Evolutionary conservation across 176 grass and related monocot genomes (phyloP), one percentile per base, ranked within the genome.

Genomic region (Hyparrhenia diplandra): DNA sequence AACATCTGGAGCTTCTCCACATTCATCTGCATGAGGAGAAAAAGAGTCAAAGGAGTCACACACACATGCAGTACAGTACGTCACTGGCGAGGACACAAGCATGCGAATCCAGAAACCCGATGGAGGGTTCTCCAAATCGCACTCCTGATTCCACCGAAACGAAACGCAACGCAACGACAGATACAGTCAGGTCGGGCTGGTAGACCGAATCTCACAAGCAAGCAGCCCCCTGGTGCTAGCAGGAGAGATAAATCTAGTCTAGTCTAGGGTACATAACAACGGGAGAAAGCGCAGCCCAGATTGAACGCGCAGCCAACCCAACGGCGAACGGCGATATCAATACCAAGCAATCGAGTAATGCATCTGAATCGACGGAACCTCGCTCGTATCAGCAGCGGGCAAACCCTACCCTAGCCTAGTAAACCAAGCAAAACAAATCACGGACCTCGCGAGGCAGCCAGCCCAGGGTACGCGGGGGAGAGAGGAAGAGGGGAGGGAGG

Each of bases 1-100:
- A 93, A 90, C 84, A 84, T 93, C 83, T 77, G 85, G n/a, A 93
- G 91, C 87, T 78, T 93, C 34, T 90, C 91, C 17, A 85, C 88
- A 68, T 93, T 74, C 91, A 93, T 93, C 91, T 93, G 87, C 28
- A 10, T 16, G 46, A 27, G 41, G n/a, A 57, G 23, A 58, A 23
- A 23, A 8, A 52, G 2, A 43, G 13, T 61, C 13, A 1, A 52
- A 39, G 41, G 75, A 30, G 67, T n/a, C 67, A 69, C 27, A 30
- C 45, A 32, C 30, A 36, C 41, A 49, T 1, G 1, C 18, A 67
- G 29, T 10, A 9, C 2, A 20, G n/a, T n/a, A n/a, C n/a, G n/a
- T 2, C 51, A 1, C 51, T 55, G 51, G 51, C 51, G 18, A 60
- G 23, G 3, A 25, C 23, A 60, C 23, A 60, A 27, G 11, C 58